phyloP scores from a whole-genome alignment of 441 rosid species.

The Croton laevigatus region DNA sequence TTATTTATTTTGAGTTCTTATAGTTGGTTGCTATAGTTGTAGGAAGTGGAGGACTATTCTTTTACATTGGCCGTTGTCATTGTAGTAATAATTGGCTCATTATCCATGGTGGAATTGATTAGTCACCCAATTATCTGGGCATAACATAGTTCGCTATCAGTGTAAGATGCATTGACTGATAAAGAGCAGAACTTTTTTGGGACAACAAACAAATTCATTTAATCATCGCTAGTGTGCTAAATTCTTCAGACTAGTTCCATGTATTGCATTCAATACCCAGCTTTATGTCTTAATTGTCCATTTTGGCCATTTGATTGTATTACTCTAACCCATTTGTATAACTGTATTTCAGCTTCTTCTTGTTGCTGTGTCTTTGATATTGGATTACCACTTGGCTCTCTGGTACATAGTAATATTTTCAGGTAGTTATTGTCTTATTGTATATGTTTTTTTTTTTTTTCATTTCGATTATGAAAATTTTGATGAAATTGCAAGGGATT shows the following conservation, averaged over 20 bases:
- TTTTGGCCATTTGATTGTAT: conserved; percentile 1
- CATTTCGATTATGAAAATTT: no score
- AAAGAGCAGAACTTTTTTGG: not conserved
- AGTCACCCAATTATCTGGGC: not conserved
- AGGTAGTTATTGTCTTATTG: conserved; percentile 36
- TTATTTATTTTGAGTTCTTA: not conserved
- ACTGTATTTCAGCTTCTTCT: conserved; percentile 58
- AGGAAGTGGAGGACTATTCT: not conserved
- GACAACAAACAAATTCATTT: not conserved
- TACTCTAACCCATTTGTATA: conserved; percentile 12
- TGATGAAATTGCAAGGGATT: no score
- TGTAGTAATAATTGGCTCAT: not conserved
- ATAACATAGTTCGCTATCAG: not conserved
- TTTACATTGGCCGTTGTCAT: not conserved
- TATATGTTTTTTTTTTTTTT: not conserved
- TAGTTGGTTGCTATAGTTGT: not conserved
- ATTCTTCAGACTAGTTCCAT: not conserved
- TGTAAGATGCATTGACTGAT: not conserved
- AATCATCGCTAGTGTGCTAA: no score
- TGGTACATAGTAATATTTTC: conserved; percentile 61
- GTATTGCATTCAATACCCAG: not conserved
- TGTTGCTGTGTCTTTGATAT: conserved; percentile 47
- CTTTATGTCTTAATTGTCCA: not conserved
- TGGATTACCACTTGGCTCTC: conserved; percentile 74
- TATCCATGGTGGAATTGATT: not conserved